Evolutionary conservation across 208 protist genomes (phyloP).

Genomic region (Phytomonas sp.): DNA sequence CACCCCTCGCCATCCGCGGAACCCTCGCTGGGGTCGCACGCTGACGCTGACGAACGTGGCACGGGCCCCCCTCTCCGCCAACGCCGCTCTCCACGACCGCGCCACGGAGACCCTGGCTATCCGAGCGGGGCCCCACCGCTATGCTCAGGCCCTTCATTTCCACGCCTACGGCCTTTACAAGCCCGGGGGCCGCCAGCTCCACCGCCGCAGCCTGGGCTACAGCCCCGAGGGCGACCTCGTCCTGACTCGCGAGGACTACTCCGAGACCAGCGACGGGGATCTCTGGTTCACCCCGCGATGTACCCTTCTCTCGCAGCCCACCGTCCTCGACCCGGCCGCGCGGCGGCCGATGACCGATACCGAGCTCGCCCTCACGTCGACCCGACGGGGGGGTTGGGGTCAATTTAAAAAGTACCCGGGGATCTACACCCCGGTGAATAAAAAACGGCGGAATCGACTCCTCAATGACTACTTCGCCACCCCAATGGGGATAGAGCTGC

Average conservation of each 20-base stretch:
- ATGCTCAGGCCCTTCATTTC: conserved; percentile 70
- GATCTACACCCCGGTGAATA: conserved; percentile 62
- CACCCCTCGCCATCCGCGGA: conserved; percentile 70
- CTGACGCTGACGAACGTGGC: conserved; percentile 70
- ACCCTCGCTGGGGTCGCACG: conserved; percentile 32
- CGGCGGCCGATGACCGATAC: conserved; percentile 42
- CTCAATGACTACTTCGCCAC: conserved; percentile 76
- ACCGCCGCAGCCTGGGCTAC: conserved; percentile 76
- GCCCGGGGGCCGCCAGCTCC: conserved; percentile 64
- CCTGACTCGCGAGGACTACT: conserved; percentile 65
- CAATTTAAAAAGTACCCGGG: conserved; percentile 84
- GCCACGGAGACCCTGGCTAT: conserved; percentile 62
- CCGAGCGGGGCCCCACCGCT: conserved; percentile 44
- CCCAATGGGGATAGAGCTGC: conserved; percentile 37
- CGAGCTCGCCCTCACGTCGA: conserved; percentile 39
- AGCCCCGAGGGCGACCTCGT: conserved; percentile 82
- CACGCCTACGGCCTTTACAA: conserved; percentile 82
- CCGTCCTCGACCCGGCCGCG: conserved; percentile 69
- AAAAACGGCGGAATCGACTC: conserved; percentile 70
- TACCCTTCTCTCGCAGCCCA: conserved; percentile 49
- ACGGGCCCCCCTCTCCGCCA: conserved; percentile 24
- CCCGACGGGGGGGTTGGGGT: conserved; percentile 7
- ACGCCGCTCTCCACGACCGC: conserved; percentile 39
- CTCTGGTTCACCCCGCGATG: conserved; percentile 35
- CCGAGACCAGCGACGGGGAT: conserved; percentile 70